Evolutionary conservation across 768 basidiomycete species (phyloP), one percentile per base, ranked within the genome.

Genomic region (Amanita jacksonii): DNA sequence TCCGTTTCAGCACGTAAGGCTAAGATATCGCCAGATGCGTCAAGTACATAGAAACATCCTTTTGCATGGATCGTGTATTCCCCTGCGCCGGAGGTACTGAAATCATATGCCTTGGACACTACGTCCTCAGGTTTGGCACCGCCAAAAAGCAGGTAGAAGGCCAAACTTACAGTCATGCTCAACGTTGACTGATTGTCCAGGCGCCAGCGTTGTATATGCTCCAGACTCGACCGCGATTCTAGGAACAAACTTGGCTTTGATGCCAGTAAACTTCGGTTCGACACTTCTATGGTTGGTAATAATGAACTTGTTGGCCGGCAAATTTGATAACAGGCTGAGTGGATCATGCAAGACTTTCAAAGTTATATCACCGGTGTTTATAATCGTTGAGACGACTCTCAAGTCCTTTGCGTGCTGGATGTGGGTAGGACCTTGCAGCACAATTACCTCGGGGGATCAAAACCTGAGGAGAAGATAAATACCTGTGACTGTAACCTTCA

Each of bases 81-180:
- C 9, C 45, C 45, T 16, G 5, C 37, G 8, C 38, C 45, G 5
- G 20, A 31, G 5, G 19, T 25, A 22, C 30, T 31, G 27, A 46
- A 46, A 20, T 46, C 45, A 18, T 46, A 46, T n/a, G 45, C 45
- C 5, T 15, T 23, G 3, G 38, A 46, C 15, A 46, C 45, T 46
- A 37, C 13, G 27, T 20, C 28, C 12, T 16, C 6, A 22, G 22
- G 1, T 38, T 37, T 28, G 24, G 10, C 27, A 8, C 20, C 23
- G 28, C 5, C 7, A 24, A 37, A 2, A 5, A 8, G 9, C 25
- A 27, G 15, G 25, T 28, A 39, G 4, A n/a, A n/a, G n/a, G n/a
- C n/a, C 15, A n/a, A 25, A 40, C 45, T 28, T 34, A 46, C 45
- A 25, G 22, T 46, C 38, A 24, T 46, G 45, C 27, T 46, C 38